Percentiles rank a stretch among this genome's conserved stretches.
phyloP scores from a whole-genome alignment of 2,329 filamentous ascomycete species.

The Tympanopsis confertula region DNA sequence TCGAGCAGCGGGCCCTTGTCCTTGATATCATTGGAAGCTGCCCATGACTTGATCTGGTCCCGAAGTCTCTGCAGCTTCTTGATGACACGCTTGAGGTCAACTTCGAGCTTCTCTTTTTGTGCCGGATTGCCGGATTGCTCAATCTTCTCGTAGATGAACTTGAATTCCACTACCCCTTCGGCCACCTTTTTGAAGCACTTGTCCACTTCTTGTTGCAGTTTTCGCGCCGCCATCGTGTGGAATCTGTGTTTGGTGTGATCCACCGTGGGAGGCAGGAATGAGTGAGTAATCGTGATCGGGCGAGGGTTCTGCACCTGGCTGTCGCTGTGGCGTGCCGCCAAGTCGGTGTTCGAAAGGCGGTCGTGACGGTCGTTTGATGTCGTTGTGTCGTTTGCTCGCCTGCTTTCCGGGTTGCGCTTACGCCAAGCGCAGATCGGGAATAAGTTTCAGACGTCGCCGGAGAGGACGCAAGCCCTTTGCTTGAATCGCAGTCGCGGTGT shows the following conservation, averaged over 20 bases:
- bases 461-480: too few species aligned
- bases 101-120: conserved; percentile 96
- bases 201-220: conserved; percentile 95
- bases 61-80: conserved; percentile 97
- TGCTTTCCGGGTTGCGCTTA: too few species aligned
- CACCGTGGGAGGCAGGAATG: too few species aligned
- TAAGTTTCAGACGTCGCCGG: too few species aligned
- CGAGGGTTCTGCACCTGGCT: too few species aligned
- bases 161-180: conserved; percentile 85
- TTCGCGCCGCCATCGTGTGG: conserved; percentile 76
- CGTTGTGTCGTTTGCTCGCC: too few species aligned
- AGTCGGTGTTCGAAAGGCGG: too few species aligned
- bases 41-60: conserved; percentile 99
- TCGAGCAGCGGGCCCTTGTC: conserved; percentile 94
- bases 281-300: too few species aligned
- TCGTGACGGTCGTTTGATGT: too few species aligned
- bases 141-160: conserved; percentile 95
- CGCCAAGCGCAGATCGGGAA: too few species aligned
- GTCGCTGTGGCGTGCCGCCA: too few species aligned
- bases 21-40: conserved; percentile 96
- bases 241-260: conserved; percentile 6
- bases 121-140: conserved; percentile 81
- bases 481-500: too few species aligned
- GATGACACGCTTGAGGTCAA: conserved; percentile 97
- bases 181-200: conserved; percentile 98